A percentile compares a stretch with the other conserved stretches of the same genome.
Evolutionary conservation across 164 flowering plant genomes (phyloP).

Genomic region (Stephania yunnanensis): DNA sequence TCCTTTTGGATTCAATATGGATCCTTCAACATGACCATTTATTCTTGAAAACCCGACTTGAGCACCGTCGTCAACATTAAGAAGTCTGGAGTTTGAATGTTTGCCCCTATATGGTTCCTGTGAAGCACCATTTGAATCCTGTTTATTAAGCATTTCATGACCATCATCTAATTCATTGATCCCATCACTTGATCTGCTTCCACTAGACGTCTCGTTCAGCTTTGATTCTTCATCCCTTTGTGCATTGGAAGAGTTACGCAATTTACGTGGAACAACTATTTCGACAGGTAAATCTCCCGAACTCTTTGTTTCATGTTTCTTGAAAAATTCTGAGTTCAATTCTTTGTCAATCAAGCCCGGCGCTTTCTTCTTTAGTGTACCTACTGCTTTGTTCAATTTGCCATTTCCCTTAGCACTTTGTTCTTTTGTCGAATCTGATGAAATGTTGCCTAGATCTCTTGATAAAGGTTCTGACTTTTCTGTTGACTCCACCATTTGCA

Average conservation of each 20-base stretch:
- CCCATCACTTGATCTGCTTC: slow-evolving; percentile 28
- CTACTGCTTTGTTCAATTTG: slow-evolving; percentile 67
- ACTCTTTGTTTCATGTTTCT: slow-evolving; percentile 67
- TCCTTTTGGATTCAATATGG: slow-evolving; percentile 56
- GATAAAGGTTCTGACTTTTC: slow-evolving; percentile 28
- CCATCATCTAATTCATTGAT: slow-evolving; percentile 29
- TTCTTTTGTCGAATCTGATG: slow-evolving; percentile 31
- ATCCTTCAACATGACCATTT: slow-evolving; percentile 61
- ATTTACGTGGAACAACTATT: slow-evolving; percentile 71
- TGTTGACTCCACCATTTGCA: slow-evolving; percentile 29
- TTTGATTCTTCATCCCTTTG: slow-evolving; percentile 48
- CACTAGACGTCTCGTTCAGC: slow-evolving; percentile 29
- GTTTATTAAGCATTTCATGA: slow-evolving; percentile 26
- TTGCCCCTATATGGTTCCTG: slow-evolving; percentile 37
- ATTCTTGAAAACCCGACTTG: slow-evolving; percentile 39
- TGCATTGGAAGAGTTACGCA: slow-evolving; percentile 41
- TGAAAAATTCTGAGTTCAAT: slow-evolving; percentile 86
- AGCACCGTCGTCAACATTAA: slow-evolving; percentile 35
- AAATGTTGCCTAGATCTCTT: slow-evolving; percentile 29
- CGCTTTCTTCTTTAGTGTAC: slow-evolving; percentile 71
- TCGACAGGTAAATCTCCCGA: slow-evolving; percentile 87
- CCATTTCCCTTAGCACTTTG: slow-evolving; percentile 37
- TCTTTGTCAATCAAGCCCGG: slow-evolving; percentile 71
- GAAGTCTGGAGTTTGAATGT: slow-evolving; percentile 31
- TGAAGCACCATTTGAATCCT: slow-evolving; percentile 29